A percentile compares a stretch with the other conserved stretches of the same genome.
These are phyloP conservation scores for Escovopsis sp. DNA, from an alignment of 2,329 filamentous ascomycete species.

Conservation along the genomic window DNA sequence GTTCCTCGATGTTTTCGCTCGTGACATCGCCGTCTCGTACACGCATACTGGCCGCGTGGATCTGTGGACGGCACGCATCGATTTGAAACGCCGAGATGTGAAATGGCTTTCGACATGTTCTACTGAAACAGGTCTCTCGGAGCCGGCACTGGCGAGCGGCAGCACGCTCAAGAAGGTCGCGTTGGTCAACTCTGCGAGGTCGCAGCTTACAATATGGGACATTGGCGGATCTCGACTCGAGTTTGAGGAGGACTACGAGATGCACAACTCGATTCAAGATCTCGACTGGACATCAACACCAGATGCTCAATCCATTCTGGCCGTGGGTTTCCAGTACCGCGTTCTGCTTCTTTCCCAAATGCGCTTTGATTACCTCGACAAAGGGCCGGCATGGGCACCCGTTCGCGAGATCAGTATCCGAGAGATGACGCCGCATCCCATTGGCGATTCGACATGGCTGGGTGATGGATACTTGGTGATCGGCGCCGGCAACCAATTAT, in stretches of 20 bases:
- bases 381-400: conserved; percentile 76
- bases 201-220: conserved; percentile 81
- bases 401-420: conserved; percentile 71
- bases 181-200: conserved; percentile 58
- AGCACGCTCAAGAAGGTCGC: conserved; percentile 80
- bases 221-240: conserved; percentile 69
- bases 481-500: conserved; percentile 81
- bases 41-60: conserved; percentile 59
- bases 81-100: conserved; percentile 41
- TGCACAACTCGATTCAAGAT: conserved; percentile 63
- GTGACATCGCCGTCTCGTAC: conserved; percentile 77
- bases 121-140: conserved; percentile 60
- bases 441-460: conserved; percentile 88
- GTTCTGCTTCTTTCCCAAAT: conserved; percentile 74
- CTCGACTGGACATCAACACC: conserved; percentile 91
- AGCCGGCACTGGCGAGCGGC: conserved; percentile 66
- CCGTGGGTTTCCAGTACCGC: conserved; percentile 81
- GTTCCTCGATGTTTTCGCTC: conserved; percentile 73
- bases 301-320: conserved; percentile 74
- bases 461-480: conserved; percentile 73
- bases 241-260: conserved; percentile 60
- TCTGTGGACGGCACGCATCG: conserved; percentile 73
- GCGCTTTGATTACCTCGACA: conserved; percentile 81
- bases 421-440: conserved; percentile 73
- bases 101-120: conserved; percentile 74